Percentiles rank a stretch among this genome's conserved stretches.
These are phyloP conservation scores for Diaporthe sp. DNA, from an alignment of 2,329 filamentous ascomycete genomes.

Conservation along the genomic window DNA sequence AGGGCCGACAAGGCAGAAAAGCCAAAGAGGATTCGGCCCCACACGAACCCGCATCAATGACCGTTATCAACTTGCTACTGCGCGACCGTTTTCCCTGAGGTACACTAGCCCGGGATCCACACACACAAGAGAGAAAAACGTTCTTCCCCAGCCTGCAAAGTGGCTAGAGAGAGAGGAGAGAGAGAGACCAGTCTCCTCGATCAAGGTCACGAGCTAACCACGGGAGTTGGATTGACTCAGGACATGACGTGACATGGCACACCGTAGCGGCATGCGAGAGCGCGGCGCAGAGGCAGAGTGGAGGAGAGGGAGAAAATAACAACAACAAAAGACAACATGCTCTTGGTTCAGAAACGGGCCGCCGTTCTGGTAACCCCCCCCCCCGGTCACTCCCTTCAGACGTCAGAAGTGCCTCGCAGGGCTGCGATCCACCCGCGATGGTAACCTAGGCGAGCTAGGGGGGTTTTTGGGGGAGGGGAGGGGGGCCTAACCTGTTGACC, in stretches of 20 bases:
- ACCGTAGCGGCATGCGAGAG: conserved; percentile 21
- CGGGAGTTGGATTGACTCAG: neutral
- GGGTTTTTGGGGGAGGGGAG: neutral
- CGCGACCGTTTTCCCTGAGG: neutral
- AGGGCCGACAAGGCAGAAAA: neutral
- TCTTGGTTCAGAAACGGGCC: neutral
- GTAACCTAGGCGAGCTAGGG: neutral
- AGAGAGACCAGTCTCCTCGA: neutral
- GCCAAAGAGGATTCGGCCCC: neutral
- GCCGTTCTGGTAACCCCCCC: neutral
- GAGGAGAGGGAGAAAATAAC: neutral
- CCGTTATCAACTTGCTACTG: neutral
- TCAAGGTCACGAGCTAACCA: neutral
- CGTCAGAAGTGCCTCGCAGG: conserved; percentile 30
- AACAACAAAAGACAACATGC: neutral
- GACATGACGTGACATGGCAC: conserved; percentile 7
- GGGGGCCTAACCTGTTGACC: neutral
- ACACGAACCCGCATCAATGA: neutral
- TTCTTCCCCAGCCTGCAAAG: neutral
- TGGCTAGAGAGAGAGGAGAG: neutral
- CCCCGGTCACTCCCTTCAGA: neutral
- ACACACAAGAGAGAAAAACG: neutral
- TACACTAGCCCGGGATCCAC: neutral
- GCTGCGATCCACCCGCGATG: conserved; percentile 21
- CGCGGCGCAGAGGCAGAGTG: neutral